phyloP scores from a whole-genome alignment of 257 asterid genomes.

The Nicotiana noctiflora region DNA sequence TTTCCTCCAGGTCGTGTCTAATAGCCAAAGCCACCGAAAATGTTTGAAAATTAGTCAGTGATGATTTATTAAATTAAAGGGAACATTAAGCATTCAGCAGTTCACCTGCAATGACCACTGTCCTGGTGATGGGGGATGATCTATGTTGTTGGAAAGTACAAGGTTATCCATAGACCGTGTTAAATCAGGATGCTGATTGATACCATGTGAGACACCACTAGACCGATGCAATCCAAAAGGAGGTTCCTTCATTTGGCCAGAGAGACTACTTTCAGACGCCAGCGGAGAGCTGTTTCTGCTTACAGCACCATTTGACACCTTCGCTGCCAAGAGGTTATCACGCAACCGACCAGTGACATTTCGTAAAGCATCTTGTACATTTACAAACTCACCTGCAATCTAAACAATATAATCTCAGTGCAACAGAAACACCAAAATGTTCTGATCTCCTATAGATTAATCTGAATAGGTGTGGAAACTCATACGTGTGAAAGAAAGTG shows the following conservation, averaged over 20 bases:
- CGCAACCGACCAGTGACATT: constrained; percentile 60
- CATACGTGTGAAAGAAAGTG: neutral
- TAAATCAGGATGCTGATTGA: constrained; percentile 31
- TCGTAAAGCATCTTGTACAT: constrained; percentile 58
- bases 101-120: constrained; percentile 36
- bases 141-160: constrained; percentile 30
- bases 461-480: neutral
- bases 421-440: neutral
- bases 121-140: constrained; percentile 25
- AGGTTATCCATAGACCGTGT: constrained; percentile 39
- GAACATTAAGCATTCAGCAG: constrained; percentile 4
- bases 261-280: constrained; percentile 28
- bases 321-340: constrained; percentile 32
- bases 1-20: constrained; percentile 31
- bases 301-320: constrained; percentile 26
- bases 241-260: constrained; percentile 34
- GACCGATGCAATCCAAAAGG: constrained; percentile 35
- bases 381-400: constrained; percentile 63
- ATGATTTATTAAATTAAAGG: constrained; percentile 8
- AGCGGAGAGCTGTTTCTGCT: constrained; percentile 22
- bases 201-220: constrained; percentile 25
- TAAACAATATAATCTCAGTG: constrained; percentile 12
- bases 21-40: constrained; percentile 17
- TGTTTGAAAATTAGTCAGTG: neutral
- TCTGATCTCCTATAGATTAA: neutral